Evolutionary conservation across 2,329 filamentous ascomycete species (phyloP).

Genomic region (Fusarium sp.): DNA sequence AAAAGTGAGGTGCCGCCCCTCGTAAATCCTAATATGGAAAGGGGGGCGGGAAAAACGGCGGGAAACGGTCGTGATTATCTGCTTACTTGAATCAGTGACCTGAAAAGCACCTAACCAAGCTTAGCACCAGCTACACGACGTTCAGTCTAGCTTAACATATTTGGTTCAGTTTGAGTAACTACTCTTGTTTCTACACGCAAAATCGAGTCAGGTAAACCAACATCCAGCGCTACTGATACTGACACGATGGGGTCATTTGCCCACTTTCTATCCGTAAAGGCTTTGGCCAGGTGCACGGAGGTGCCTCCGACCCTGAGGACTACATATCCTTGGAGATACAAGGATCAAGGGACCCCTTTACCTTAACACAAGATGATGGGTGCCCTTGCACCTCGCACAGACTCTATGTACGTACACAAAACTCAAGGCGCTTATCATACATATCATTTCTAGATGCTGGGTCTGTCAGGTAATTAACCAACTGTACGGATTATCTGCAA

Average conservation of each 20-base stretch:
- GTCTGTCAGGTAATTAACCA: neutral
- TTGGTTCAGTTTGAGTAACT: neutral
- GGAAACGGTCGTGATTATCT: slow-evolving; percentile 20
- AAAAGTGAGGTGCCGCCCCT: slow-evolving; percentile 24
- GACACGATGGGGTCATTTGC: slow-evolving; percentile 10
- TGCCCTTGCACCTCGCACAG: neutral
- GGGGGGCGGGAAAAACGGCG: slow-evolving; percentile 29
- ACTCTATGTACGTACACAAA: neutral
- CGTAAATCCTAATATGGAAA: slow-evolving; percentile 23
- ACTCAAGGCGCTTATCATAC: slow-evolving; percentile 3
- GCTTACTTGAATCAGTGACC: slow-evolving; percentile 26
- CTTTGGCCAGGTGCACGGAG: neutral
- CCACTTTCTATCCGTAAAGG: slow-evolving; percentile 3
- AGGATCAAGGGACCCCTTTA: slow-evolving; percentile 26
- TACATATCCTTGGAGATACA: neutral
- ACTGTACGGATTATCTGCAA: neutral
- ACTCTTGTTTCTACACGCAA: slow-evolving; percentile 1
- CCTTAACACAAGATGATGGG: slow-evolving; percentile 5
- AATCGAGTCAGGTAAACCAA: slow-evolving; percentile 15
- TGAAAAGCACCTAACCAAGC: neutral
- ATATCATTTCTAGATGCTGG: neutral
- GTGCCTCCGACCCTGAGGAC: slow-evolving; percentile 6
- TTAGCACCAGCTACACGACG: neutral
- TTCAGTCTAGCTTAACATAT: neutral
- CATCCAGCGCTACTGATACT: slow-evolving; percentile 13